phyloP scores from a whole-genome alignment of 768 basidiomycete species.

The Boletales sp. region DNA sequence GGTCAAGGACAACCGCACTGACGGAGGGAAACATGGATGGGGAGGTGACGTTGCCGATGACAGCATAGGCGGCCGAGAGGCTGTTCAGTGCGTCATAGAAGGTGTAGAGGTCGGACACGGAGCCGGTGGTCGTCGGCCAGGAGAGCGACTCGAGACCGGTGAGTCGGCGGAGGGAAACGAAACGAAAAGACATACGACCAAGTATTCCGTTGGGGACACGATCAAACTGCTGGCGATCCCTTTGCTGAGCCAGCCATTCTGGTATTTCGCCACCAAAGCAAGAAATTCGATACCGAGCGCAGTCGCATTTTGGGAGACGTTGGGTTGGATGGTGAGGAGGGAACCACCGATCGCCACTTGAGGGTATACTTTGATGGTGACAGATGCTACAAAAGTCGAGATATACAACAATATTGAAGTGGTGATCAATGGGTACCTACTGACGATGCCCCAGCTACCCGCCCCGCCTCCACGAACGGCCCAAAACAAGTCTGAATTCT shows the following conservation, averaged over 20 bases:
- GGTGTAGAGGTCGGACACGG: slow-evolving; percentile 6
- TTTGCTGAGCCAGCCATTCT: slow-evolving; percentile 8
- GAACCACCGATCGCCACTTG: slow-evolving; percentile 10
- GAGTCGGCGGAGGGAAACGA: neutral
- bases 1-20: slow-evolving; percentile 2
- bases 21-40: slow-evolving; percentile 13
- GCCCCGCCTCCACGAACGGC: slow-evolving; percentile 52
- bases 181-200: slow-evolving; percentile 8
- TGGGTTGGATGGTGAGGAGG: slow-evolving; percentile 10
- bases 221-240: slow-evolving; percentile 10
- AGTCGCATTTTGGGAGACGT: slow-evolving; percentile 5
- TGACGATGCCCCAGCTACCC: slow-evolving; percentile 48
- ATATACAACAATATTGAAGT: too few species aligned
- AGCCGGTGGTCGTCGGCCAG: slow-evolving; percentile 5
- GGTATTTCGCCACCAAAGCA: slow-evolving; percentile 15
- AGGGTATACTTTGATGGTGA: slow-evolving; percentile 13
- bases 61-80: slow-evolving; percentile 11
- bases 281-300: slow-evolving; percentile 18
- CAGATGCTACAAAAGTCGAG: slow-evolving; percentile 11
- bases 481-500: slow-evolving; percentile 50
- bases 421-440: slow-evolving; percentile 8
- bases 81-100: slow-evolving; percentile 18
- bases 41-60: slow-evolving; percentile 14
- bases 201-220: slow-evolving; percentile 5
- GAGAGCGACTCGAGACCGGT: slow-evolving; percentile 9